A percentile compares a stretch with the other conserved stretches of the same genome.
Evolutionary conservation across 2,329 filamentous ascomycete genomes (phyloP).

Genomic region (Fusarium albidum): DNA sequence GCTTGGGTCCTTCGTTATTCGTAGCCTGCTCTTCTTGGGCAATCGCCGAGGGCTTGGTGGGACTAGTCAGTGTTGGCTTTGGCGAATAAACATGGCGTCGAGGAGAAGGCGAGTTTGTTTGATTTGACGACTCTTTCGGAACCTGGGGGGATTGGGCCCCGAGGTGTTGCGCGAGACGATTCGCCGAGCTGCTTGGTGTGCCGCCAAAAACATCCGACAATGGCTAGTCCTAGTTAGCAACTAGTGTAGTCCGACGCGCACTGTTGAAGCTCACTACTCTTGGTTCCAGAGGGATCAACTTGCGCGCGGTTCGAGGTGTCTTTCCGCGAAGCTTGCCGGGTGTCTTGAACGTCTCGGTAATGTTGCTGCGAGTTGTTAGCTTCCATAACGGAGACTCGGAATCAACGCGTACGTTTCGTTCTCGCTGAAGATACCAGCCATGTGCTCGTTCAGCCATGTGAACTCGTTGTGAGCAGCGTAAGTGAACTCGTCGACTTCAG

Average conservation of each 20-base stretch:
- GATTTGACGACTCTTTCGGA: conserved; percentile 51
- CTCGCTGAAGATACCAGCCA: conserved; percentile 90
- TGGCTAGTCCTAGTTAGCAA: conserved; percentile 55
- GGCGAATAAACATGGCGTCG: conserved; percentile 45
- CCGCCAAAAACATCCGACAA: conserved; percentile 67
- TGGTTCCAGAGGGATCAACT: conserved; percentile 62
- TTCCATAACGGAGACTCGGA: conserved; percentile 1
- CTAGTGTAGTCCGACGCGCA: neutral
- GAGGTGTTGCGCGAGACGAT: conserved; percentile 60
- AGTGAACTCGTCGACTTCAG: conserved; percentile 91
- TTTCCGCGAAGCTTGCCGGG: conserved; percentile 84
- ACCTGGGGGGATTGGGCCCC: conserved; percentile 64
- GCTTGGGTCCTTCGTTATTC: conserved; percentile 9
- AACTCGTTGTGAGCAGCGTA: conserved; percentile 93
- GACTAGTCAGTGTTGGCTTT: conserved; percentile 33
- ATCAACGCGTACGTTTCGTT: conserved; percentile 74
- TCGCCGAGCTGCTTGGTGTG: conserved; percentile 62
- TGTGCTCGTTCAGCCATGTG: conserved; percentile 98
- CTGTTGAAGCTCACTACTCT: conserved; percentile 65
- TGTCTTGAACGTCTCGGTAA: conserved; percentile 96
- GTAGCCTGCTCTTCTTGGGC: conserved; percentile 10
- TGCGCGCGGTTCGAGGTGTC: conserved; percentile 77
- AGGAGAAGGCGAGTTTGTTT: conserved; percentile 45
- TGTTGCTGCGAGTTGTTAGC: conserved; percentile 67
- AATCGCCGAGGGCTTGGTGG: conserved; percentile 10